Base-by-base conservation (phyloP, 164 flowering plant genomes). In the Taxillus chinensis region DNA sequence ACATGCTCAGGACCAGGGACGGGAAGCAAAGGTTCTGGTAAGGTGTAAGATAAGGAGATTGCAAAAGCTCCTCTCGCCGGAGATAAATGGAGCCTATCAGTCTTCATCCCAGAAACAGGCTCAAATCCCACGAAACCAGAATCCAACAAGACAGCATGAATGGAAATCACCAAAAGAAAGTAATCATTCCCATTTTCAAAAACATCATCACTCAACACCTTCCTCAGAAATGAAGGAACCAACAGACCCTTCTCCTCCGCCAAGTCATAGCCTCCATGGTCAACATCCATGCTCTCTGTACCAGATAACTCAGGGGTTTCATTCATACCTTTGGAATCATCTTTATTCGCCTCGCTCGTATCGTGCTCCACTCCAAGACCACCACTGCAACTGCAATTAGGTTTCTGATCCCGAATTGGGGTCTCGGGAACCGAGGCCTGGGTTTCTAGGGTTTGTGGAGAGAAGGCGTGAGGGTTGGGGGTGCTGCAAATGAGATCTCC, bases 401-500 rank as follows among this genome's bases (percentile, higher is more conserved):
- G 27, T 27, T 27, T 27, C 27, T 27, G 27, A 27, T 27, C 27
- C 27, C 27, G 27, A 27, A 27, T 27, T 27, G 27, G 27, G 27
- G 27, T 27, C 27, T 27, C 27, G 27, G 27, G 2, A 27, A 27
- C 27, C 27, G 27, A 27, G 41, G 39, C 10, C 10, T 13, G 43
- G 43, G n/a, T 37, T 37, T 57, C 59, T 38, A 11, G 15, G 15
- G 59, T 55, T n/a, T 55, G 41, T 12, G 63, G 50, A 13, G 58
- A 48, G 17, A 65, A 70, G 14, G 53, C 68, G 12, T 43, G 55
- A 12, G 79, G 74, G 54, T 70, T 61, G 16, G 61, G 50, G 57
- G 91, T 62, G 75, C 70, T 85, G 69, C 64, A 86, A 60, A 89
- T 50, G 13, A 86, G 82, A 66, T 89, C 96, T 7, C 93, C 91